Evolutionary conservation across 805 yeast species (phyloP), one percentile per base, ranked within the genome.

Genomic region (Saturnispora besseyi): DNA sequence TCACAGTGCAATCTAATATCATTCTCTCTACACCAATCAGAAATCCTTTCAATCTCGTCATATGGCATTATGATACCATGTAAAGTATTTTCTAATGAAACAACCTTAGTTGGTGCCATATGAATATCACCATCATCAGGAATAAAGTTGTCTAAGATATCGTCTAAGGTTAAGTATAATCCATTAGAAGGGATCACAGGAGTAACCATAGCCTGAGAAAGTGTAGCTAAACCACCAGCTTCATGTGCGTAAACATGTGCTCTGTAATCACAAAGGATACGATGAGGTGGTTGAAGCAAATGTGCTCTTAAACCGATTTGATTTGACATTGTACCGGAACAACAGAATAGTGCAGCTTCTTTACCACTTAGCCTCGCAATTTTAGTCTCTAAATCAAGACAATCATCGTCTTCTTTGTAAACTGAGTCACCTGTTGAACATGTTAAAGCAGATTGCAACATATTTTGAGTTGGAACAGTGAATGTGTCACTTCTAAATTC

Each of bases 131-230:
- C 90, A 58, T 83, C 89, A 55, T 84, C 86, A 13, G 82, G 79
- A 38, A 78, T 71, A 55, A 74, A 77, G 54, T 77, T 70, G n/a
- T 73, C 74, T 53, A 75, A 65, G 49, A 90, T 76, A 60, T 90
- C 97, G 55, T 87, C 93, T 49, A 88, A 63, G 3, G 96, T 89
- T 61, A 90, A 59, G 62, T 87, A 79, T 46, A 73, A 58, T 9
- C 93, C 95, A 61, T 89, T 89, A 13, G 75, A 61, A 3, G 98
- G 96, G 30, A 66, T 70, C 8, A 89, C 88, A 0, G 96, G 87
- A 7, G 78, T 77, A 4, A 88, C 95, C 95, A 90, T 85, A 2
- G 96, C 95, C 66, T 85, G 95, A 12, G 95, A 86, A 52, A 91
- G 72, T 46, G 87, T 79, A 5, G 96, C 95, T 46, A 91, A 67